Conservation (phyloP, 1,284 basidiomycete species). For the Exobasidium rhododendri region DNA sequence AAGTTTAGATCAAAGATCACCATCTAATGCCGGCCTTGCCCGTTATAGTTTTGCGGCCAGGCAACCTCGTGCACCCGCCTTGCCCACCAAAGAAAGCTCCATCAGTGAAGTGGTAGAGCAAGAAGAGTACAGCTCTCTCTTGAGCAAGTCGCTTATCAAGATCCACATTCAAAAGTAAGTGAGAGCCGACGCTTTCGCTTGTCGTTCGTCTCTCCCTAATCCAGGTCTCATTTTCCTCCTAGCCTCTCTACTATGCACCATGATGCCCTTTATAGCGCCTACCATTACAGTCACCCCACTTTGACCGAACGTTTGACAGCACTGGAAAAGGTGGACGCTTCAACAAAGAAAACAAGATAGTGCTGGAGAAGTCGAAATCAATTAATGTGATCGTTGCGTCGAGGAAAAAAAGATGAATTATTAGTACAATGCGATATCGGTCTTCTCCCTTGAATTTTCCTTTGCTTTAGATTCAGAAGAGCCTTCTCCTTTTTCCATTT, state of each 20-base stretch:
- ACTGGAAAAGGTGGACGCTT: constrained; percentile 4
- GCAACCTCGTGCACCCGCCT: constrained; percentile 29
- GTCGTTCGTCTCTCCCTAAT: no score
- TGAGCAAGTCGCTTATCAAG: constrained; percentile 48
- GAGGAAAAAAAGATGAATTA: constrained; percentile 2
- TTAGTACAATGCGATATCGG: constrained; percentile 5
- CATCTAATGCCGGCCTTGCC: no score
- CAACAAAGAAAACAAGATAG: neutral
- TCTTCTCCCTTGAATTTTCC: no score
- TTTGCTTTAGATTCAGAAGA: constrained; percentile 44
- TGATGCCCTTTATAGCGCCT: constrained; percentile 50
- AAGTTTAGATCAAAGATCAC: constrained; percentile 3
- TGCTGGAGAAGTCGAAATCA: neutral
- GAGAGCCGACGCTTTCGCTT: neutral
- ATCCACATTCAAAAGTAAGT: constrained; percentile 49
- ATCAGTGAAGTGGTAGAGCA: constrained; percentile 11
- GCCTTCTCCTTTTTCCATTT: constrained; percentile 34
- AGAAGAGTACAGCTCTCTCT: constrained; percentile 41
- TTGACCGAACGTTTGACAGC: constrained; percentile 41
- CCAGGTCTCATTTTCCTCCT: no score
- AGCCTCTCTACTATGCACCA: constrained; percentile 51
- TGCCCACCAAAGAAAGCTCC: neutral
- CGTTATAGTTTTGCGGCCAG: constrained; percentile 42
- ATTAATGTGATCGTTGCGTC: neutral
- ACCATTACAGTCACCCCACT: constrained; percentile 51